Percentiles rank a stretch among this genome's conserved stretches.
Conservation (phyloP, 768 basidiomycete species). For the Glaciozyma antarctica region DNA sequence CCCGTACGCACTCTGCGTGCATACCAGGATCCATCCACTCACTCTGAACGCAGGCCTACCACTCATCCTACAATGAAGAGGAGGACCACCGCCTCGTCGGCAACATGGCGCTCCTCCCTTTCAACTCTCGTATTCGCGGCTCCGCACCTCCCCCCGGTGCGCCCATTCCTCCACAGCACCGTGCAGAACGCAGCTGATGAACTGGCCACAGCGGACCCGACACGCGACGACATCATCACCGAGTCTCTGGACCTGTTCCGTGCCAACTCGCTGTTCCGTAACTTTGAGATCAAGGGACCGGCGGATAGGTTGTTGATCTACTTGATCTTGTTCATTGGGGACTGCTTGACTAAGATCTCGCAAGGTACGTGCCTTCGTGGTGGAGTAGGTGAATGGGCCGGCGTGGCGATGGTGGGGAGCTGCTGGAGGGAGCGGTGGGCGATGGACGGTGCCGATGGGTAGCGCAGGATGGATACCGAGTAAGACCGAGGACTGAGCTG, state of each 20-base stretch:
- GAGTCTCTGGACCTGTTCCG: constrained; percentile 95
- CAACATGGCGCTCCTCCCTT: constrained; percentile 79
- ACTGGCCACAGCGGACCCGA: constrained; percentile 55
- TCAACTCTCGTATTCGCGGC: constrained; percentile 82
- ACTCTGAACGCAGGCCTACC: constrained; percentile 47
- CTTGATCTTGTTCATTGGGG: constrained; percentile 93
- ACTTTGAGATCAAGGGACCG: constrained; percentile 83
- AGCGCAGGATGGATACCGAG: background rate
- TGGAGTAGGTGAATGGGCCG: background rate
- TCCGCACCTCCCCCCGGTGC: constrained; percentile 61
- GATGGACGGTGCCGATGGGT: background rate
- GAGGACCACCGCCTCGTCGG: constrained; percentile 62
- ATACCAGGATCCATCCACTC: too few relatives aligned
- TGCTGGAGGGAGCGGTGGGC: background rate
- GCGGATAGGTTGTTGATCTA: constrained; percentile 63
- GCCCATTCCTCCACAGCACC: constrained; percentile 13
- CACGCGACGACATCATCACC: constrained; percentile 79
- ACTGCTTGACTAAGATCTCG: constrained; percentile 87
- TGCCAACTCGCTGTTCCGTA: constrained; percentile 96
- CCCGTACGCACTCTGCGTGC: too few relatives aligned
- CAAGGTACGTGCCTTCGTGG: constrained; percentile 32
- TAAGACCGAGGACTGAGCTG: background rate
- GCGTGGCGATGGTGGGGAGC: background rate
- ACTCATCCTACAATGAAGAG: constrained; percentile 77
- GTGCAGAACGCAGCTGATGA: background rate